Percentiles rank a stretch among this genome's conserved stretches.
Conservation (phyloP, 495 filamentous ascomycete genomes). For the Neurospora sp. region DNA sequence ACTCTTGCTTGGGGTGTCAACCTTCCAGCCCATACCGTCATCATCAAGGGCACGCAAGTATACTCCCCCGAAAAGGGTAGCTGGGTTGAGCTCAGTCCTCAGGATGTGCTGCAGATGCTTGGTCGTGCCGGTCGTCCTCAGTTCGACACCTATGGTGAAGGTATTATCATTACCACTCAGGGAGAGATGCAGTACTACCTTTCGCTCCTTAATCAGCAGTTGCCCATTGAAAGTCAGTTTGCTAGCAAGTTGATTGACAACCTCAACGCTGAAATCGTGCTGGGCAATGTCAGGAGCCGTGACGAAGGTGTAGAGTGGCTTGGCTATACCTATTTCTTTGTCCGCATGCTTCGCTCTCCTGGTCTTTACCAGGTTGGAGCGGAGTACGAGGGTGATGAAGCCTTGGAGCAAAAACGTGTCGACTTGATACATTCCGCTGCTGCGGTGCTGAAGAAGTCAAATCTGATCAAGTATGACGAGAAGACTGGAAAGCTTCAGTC, state of each 20-base stretch:
- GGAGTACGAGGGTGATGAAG: constrained; percentile 87
- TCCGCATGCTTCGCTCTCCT: constrained; percentile 93
- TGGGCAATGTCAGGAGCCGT: constrained; percentile 85
- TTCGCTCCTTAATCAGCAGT: constrained; percentile 89
- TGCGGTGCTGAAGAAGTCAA: constrained; percentile 73
- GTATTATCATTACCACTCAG: constrained; percentile 96
- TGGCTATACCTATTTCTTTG: constrained; percentile 95
- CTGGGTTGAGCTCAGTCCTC: constrained; percentile 96
- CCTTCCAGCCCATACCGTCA: constrained; percentile 85
- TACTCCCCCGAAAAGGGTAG: constrained; percentile 98
- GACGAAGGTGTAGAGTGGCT: constrained; percentile 98
- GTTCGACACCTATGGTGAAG: constrained; percentile 95
- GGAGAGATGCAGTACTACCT: constrained; percentile 93
- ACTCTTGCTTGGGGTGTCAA: constrained; percentile 97
- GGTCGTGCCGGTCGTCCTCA: constrained; percentile 93
- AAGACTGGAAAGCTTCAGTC: constrained; percentile 80
- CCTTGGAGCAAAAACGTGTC: constrained; percentile 90
- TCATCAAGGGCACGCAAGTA: constrained; percentile 95
- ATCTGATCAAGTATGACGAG: constrained; percentile 90
- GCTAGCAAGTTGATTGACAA: constrained; percentile 91
- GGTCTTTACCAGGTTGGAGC: constrained; percentile 92
- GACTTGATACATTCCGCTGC: constrained; percentile 95
- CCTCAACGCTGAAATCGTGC: constrained; percentile 91
- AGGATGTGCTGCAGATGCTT: constrained; percentile 98
- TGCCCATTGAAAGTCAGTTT: constrained; percentile 96